These are phyloP conservation scores for Neurospora sp. DNA, from an alignment of 495 filamentous ascomycete genomes.

Conservation along the genomic window DNA sequence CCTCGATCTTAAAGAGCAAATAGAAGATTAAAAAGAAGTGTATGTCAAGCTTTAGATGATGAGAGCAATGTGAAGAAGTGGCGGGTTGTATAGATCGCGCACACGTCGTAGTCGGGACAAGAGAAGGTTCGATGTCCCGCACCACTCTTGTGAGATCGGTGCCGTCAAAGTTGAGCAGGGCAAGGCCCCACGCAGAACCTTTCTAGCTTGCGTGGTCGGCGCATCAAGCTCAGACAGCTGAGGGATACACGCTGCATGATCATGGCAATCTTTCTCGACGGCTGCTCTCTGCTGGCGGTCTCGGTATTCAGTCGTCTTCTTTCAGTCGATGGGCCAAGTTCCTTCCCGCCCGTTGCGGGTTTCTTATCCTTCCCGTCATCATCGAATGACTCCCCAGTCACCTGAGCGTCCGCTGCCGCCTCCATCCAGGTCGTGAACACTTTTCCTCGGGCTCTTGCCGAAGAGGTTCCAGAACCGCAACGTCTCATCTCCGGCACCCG, in stretches of 20 bases:
- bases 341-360: background rate
- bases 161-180: constrained; percentile 1
- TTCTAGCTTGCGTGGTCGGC: background rate
- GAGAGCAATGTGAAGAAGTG: background rate
- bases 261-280: background rate
- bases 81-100: background rate
- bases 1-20: background rate
- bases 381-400: constrained; percentile 66
- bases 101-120: background rate
- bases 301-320: background rate
- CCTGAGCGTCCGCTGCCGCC: constrained; percentile 44
- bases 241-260: background rate
- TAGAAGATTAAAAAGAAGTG: background rate
- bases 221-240: background rate
- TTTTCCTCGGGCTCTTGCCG: constrained; percentile 45
- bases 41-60: background rate
- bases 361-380: constrained; percentile 10
- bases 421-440: constrained; percentile 34
- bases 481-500: constrained; percentile 93
- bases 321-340: background rate
- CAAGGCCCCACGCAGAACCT: background rate
- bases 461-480: constrained; percentile 96
- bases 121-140: background rate
- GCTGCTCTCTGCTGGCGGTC: background rate
- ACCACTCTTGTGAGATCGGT: background rate